A percentile compares a stretch with the other conserved stretches of the same genome.
Evolutionary conservation across 192 early-diverging fungal genomes (phyloP).

Genomic region (Podila horticola): DNA sequence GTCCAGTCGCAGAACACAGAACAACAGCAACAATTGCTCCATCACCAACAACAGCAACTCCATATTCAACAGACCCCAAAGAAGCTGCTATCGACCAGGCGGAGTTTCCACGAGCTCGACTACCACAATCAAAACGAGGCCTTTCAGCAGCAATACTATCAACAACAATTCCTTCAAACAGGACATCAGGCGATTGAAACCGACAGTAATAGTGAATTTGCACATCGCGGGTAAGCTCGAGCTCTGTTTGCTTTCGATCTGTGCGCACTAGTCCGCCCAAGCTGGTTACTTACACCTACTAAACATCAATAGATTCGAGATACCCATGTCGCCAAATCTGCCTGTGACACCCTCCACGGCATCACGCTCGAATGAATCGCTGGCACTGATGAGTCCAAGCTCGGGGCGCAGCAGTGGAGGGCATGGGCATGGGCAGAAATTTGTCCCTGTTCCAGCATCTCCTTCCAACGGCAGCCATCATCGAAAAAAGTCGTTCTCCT

Average conservation of each 20-base stretch:
- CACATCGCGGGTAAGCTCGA: conserved; percentile 28
- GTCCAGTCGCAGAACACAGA: conserved; percentile 10
- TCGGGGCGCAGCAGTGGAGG: conserved; percentile 36
- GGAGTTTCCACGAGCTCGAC: conserved; percentile 23
- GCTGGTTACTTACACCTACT: background rate
- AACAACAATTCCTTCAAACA: conserved; percentile 17
- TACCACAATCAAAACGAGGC: conserved; percentile 24
- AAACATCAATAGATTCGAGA: conserved; percentile 22
- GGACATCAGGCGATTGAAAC: background rate
- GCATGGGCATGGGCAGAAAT: background rate
- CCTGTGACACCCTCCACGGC: conserved; percentile 28
- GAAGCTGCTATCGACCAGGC: conserved; percentile 18
- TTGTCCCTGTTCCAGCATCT: background rate
- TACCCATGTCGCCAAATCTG: conserved; percentile 48
- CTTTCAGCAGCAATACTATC: conserved; percentile 16
- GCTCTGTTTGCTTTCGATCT: background rate
- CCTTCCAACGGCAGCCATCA: conserved; percentile 12
- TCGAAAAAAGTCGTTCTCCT: conserved; percentile 44
- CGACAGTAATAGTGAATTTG: conserved; percentile 12
- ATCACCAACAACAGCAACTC: conserved; percentile 5
- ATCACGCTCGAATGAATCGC: conserved; percentile 27
- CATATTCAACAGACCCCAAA: conserved; percentile 12
- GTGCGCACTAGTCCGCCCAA: background rate
- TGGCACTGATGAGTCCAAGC: conserved; percentile 17
- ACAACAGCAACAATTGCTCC: conserved; percentile 6